A percentile compares a stretch with the other conserved stretches of the same genome.
Evolutionary conservation across 495 filamentous ascomycete species (phyloP).

Genomic region (Neurospora sp.): DNA sequence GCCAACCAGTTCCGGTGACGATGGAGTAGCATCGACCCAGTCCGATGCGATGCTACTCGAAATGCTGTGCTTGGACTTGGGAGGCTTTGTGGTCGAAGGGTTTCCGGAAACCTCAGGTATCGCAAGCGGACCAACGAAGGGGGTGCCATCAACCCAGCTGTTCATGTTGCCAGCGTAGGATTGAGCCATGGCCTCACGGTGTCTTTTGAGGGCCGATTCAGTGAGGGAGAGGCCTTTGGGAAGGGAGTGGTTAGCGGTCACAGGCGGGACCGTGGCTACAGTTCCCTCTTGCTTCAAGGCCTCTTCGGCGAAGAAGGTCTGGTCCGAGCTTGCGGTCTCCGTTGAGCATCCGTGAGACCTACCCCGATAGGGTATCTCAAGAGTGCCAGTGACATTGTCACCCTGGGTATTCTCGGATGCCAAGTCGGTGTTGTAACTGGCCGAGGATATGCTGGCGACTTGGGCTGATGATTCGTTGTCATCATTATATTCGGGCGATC

Average conservation of each 20-base stretch:
- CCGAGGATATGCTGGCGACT: neutral
- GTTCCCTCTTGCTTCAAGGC: neutral
- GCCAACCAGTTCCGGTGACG: too few species aligned
- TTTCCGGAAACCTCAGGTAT: neutral
- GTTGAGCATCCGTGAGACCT: conserved; percentile 7
- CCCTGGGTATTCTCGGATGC: neutral
- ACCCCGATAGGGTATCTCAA: neutral
- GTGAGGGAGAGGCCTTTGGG: conserved; percentile 1
- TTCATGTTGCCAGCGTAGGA: neutral
- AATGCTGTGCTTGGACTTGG: neutral
- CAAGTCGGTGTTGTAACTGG: neutral
- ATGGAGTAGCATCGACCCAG: neutral
- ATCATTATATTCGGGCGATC: conserved; percentile 19
- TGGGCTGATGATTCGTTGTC: conserved; percentile 21
- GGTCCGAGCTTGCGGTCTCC: conserved; percentile 4
- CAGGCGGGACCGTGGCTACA: neutral
- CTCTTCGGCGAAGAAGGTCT: neutral
- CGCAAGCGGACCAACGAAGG: conserved; percentile 1
- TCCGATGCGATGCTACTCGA: neutral
- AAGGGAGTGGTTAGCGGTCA: neutral
- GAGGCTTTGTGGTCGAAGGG: neutral
- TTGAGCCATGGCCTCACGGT: neutral
- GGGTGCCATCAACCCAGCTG: conserved; percentile 6
- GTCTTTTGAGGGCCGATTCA: neutral
- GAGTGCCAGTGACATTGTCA: neutral